Evolutionary conservation across 176 grass and related monocot genomes (phyloP), one percentile per base, ranked within the genome.

Genomic region (Olyra latifolia): DNA sequence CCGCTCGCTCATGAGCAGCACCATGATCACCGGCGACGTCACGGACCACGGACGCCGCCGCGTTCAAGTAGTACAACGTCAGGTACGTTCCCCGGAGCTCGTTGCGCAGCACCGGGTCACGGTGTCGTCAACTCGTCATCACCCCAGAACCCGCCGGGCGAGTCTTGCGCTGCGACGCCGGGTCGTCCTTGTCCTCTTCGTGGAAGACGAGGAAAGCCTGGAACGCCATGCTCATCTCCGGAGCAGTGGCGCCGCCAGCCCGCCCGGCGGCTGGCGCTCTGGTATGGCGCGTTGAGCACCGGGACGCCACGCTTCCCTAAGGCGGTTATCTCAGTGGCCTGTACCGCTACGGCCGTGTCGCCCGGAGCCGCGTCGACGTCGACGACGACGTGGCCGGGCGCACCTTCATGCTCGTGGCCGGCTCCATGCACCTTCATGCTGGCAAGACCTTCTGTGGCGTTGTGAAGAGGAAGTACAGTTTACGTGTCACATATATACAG

Each of bases 31-130:
- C 69, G 86, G 62, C 25, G 83, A 91, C 41, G 68, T 66, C n/a
- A n/a, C n/a, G n/a, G n/a, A n/a, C n/a, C 62, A 63, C 79, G 71
- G 88, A 85, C 32, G 84, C 85, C 3, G 79, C 88, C 1, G 76
- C 64, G 55, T 91, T 91, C 50, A 74, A 72, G 67, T 88, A 91
- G 81, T 80, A 88, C 66, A 91, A 91, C 4, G 29, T 77, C 17
- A 42, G 10, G 76, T 84, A 91, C n/a, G 71, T 49, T 8, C 0
- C 12, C 30, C n/a, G 5, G 28, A 1, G 10, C 49, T 0, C 1
- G 64, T 82, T 46, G 12, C 20, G 69, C 0, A 86, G 47, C 55
- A 88, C 66, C 25, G 86, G 80, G 39, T 62, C 25, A n/a, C n/a
- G n/a, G n/a, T 0, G 9, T 0, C 1, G 44, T 52, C 29, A 10